A percentile compares a stretch with the other conserved stretches of the same genome.
Conservation (phyloP, 208 protist species). For the Crithidia thermophila region DNA sequence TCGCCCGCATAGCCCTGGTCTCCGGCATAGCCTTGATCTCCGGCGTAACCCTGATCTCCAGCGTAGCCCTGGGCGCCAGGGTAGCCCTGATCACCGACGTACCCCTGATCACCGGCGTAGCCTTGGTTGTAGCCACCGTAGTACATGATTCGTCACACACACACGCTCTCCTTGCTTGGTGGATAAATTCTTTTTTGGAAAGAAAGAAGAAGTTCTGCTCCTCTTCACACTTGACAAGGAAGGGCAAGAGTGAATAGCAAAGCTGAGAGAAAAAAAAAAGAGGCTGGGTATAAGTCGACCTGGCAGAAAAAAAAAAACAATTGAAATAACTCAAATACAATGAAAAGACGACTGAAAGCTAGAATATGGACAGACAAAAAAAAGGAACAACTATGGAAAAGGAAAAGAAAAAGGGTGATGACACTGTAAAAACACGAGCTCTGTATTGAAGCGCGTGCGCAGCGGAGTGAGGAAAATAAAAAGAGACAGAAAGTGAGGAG, state of each 20-base stretch:
- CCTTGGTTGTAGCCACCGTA: slow-evolving; percentile 28
- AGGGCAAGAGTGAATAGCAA: neutral
- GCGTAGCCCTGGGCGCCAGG: slow-evolving; percentile 16
- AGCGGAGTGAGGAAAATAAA: slow-evolving; percentile 5
- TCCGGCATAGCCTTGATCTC: slow-evolving; percentile 13
- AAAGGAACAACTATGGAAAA: neutral
- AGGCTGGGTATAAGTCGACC: neutral
- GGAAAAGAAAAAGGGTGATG: too few relatives aligned
- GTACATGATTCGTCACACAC: slow-evolving; percentile 18
- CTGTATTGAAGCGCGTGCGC: too few relatives aligned
- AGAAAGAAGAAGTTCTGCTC: slow-evolving; percentile 11
- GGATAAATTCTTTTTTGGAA: neutral
- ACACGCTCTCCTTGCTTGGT: too few relatives aligned
- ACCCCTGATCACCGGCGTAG: slow-evolving; percentile 15
- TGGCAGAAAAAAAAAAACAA: slow-evolving; percentile 28
- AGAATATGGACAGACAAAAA: neutral
- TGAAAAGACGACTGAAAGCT: too few relatives aligned
- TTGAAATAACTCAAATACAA: neutral
- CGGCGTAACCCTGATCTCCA: slow-evolving; percentile 14
- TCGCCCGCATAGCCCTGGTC: slow-evolving; percentile 17
- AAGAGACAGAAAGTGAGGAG: slow-evolving; percentile 1
- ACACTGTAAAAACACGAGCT: too few relatives aligned
- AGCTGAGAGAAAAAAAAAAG: neutral
- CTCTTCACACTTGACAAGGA: too few relatives aligned
- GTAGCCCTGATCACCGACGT: slow-evolving; percentile 19